Evolutionary conservation across 1,139 yeast species (phyloP).

Genomic region (Entelexis sorbosivorans): DNA sequence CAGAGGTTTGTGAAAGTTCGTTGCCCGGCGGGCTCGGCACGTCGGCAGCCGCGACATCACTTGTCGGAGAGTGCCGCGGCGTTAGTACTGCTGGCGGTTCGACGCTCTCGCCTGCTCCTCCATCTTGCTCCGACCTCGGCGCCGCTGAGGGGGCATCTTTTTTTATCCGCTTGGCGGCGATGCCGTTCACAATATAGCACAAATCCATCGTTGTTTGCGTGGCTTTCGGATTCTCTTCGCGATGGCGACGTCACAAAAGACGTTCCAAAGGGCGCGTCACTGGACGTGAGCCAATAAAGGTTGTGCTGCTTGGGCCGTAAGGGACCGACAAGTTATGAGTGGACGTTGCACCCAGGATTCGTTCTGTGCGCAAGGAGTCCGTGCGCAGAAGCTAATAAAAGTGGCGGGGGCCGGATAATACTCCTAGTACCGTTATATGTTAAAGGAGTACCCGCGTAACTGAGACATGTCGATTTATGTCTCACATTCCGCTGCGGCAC

Average conservation of each 20-base stretch:
- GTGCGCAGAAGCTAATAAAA: too few relatives aligned
- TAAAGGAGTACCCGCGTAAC: not conserved
- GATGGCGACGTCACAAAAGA: too few relatives aligned
- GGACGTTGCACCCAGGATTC: not conserved
- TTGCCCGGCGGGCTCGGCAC: too few relatives aligned
- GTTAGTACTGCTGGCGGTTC: not conserved
- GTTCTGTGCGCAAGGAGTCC: too few relatives aligned
- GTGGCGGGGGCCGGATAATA: not conserved
- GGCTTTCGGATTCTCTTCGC: not conserved
- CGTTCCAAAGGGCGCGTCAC: too few relatives aligned
- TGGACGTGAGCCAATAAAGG: too few relatives aligned
- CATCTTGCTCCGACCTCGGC: not conserved
- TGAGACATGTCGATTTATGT: not conserved
- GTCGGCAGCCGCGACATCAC: too few relatives aligned
- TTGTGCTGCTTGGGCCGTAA: too few relatives aligned
- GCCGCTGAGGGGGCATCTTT: not conserved
- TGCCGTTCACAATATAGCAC: not conserved
- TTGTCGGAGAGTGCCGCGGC: too few relatives aligned
- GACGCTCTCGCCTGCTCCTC: not conserved
- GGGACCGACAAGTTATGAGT: not conserved
- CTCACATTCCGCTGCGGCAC: constrained; percentile 5
- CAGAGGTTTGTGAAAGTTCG: too few relatives aligned
- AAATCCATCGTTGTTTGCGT: not conserved
- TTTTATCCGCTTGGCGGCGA: not conserved
- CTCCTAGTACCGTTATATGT: not conserved